A percentile compares a stretch with the other conserved stretches of the same genome.
phyloP scores from a whole-genome alignment of 441 rosid genomes.

The Adansonia grandidieri region DNA sequence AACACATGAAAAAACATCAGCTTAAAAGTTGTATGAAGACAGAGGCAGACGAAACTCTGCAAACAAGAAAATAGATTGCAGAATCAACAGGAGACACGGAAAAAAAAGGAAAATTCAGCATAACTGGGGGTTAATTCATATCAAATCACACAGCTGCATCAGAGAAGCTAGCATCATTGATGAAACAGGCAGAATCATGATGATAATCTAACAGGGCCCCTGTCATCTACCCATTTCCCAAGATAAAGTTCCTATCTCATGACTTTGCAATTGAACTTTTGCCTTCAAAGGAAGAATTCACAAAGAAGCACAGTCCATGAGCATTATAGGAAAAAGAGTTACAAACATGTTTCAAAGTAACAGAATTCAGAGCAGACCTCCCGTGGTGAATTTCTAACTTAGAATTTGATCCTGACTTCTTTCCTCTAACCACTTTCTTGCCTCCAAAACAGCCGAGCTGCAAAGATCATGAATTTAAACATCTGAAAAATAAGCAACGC shows the following conservation, averaged over 20 bases:
- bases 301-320: background rate
- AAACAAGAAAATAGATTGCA: background rate
- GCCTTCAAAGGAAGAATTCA: background rate
- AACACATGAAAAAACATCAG: conserved; percentile 11
- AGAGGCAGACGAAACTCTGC: conserved; percentile 2
- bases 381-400: conserved; percentile 56
- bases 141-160: background rate
- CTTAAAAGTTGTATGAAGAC: conserved; percentile 6
- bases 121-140: background rate
- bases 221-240: background rate
- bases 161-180: background rate
- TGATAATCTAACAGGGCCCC: background rate
- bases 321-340: conserved; percentile 27
- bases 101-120: background rate
- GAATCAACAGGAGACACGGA: background rate
- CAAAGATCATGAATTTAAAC: conserved; percentile 49
- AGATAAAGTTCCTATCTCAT: background rate
- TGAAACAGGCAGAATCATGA: background rate
- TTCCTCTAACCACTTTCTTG: conserved; percentile 82
- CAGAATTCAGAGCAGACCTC: conserved; percentile 42
- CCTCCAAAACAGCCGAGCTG: conserved; percentile 66
- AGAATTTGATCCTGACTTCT: conserved; percentile 62
- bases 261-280: conserved; percentile 9
- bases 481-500: conserved; percentile 44
- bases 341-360: conserved; percentile 47